These are phyloP conservation scores for Camillea tinctor DNA, from an alignment of 2,329 filamentous ascomycete species.

Conservation along the genomic window DNA sequence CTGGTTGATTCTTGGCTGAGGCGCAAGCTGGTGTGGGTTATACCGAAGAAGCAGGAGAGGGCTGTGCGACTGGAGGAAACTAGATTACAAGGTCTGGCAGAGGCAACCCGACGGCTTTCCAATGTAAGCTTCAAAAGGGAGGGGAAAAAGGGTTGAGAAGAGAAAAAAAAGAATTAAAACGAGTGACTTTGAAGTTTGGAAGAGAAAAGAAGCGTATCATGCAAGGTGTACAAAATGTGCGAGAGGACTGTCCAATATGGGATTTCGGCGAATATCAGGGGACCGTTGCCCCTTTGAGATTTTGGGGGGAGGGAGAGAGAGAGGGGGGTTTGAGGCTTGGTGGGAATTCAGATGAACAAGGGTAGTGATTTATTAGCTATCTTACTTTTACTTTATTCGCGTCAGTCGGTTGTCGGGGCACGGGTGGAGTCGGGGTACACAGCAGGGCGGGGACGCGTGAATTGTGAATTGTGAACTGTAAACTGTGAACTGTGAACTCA, in stretches of 20 bases:
- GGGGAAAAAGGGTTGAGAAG: background rate
- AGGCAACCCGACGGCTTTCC: background rate
- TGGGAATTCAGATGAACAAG: background rate
- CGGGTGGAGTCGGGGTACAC: background rate
- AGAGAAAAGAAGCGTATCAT: background rate
- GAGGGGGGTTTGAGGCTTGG: too few relatives aligned
- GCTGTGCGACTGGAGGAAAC: background rate
- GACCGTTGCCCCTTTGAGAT: background rate
- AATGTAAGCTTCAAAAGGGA: background rate
- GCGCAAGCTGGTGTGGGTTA: background rate
- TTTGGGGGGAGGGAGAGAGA: background rate
- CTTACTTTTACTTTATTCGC: background rate
- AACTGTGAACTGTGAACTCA: too few relatives aligned
- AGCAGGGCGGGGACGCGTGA: background rate
- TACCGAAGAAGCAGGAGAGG: background rate
- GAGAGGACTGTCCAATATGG: background rate
- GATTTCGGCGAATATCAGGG: background rate
- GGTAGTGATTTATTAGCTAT: background rate
- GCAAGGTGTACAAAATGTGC: background rate
- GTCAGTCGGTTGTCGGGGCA: background rate
- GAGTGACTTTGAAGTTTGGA: background rate
- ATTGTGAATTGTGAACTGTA: too few relatives aligned
- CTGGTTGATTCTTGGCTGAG: background rate
- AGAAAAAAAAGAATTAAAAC: background rate
- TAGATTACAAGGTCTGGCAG: background rate